Evolutionary conservation across 176 grass and related monocot species (phyloP), one percentile per base, ranked within the genome.

Genomic region (Lolium rigidum): DNA sequence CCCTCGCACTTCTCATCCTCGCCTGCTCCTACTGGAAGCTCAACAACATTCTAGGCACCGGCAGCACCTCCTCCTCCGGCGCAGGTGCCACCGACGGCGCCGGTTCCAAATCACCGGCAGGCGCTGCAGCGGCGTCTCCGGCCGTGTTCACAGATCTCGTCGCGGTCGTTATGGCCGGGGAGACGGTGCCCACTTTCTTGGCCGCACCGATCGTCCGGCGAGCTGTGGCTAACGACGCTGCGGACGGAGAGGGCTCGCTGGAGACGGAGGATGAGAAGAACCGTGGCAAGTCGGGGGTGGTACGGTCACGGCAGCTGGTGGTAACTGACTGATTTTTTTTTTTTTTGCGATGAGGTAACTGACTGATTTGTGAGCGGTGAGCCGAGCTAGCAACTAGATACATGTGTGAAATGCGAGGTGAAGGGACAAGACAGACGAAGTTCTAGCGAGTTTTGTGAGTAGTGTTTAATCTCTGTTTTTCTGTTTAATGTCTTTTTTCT

Each of bases 1-100:
- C 87, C 62, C 88, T 94, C 43, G 94, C 94, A 13, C 62, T 97
- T 26, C 91, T 97, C 74, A 97, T 97, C 85, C 91, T 97, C 16
- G 94, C 94, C 1, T 97, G 94, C 86, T 97, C 94, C 46, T 97
- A 97, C 89, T 94, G 91, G 94, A 97, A 94, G 82, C 85, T 97
- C 44, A 92, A 91, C 0, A 82, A 80, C 22, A 90, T 87, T 55
- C 91, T 97, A 37, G 89, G 88, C 87, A 58, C 51, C 48, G 63
- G 21, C 59, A 47, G 46, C 8, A 8, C 46, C 46, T 47, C 46
- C 41, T 44, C 41, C 46, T 47, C 46, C 46, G 46, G 46, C 46
- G 46, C 6, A 47, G 46, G 8, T 7, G 46, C 9, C 46, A 10
- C 46, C 46, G 46, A 47, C 9, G 46, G 46, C 9, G 46, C 8